Percentiles rank a stretch among this genome's conserved stretches.
phyloP scores from a whole-genome alignment of 352 stramenopile species.

The Porosira glacialis region DNA sequence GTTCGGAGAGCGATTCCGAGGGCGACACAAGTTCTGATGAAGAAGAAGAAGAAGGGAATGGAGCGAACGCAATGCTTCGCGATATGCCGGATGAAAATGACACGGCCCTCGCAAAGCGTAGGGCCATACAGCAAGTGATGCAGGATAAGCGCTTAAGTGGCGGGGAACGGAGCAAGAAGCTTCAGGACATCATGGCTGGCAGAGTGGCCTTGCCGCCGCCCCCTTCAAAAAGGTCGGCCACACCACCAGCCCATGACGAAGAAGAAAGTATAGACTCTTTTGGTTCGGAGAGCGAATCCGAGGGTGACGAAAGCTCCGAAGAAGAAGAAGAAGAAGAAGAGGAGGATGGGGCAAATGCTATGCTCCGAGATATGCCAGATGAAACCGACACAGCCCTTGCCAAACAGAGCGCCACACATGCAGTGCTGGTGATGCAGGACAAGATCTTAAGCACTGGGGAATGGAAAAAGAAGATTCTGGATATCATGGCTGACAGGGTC shows the following conservation, averaged over 20 bases:
- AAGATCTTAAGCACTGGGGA: background rate
- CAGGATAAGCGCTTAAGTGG: slow-evolving; percentile 1
- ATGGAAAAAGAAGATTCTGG: background rate
- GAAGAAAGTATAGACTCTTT: no score
- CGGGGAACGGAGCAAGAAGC: background rate
- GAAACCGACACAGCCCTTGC: background rate
- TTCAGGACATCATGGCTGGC: slow-evolving; percentile 7
- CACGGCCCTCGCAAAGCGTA: slow-evolving; percentile 3
- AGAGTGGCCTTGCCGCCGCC: no score
- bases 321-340: background rate
- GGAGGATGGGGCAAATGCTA: background rate
- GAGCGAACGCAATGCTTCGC: background rate
- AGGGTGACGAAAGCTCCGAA: no score
- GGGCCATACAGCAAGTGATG: slow-evolving; percentile 12
- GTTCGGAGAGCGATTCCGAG: background rate
- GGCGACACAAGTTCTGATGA: background rate
- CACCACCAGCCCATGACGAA: no score
- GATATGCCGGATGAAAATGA: slow-evolving; percentile 8
- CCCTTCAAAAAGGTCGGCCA: no score
- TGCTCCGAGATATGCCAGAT: slow-evolving; percentile 4
- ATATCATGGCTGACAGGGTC: background rate
- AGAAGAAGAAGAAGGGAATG: slow-evolving; percentile 3
- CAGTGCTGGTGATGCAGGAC: slow-evolving; percentile 2
- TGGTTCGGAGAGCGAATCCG: no score
- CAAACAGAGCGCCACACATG: slow-evolving; percentile 1